phyloP scores from a whole-genome alignment of 352 stramenopile genomes.

The Phytophthora sojae region DNA sequence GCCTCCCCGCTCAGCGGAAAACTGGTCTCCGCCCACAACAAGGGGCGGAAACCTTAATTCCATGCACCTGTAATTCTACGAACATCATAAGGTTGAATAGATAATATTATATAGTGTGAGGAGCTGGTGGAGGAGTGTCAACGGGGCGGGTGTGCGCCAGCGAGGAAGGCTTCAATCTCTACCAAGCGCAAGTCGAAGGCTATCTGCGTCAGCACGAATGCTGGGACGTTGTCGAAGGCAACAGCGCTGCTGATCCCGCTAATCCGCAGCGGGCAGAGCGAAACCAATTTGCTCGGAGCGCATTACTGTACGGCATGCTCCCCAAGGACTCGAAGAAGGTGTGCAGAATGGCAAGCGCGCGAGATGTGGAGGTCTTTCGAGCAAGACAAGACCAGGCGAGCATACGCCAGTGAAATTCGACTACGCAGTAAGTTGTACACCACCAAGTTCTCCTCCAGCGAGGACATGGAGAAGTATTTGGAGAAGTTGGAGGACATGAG shows the following conservation, averaged over 20 bases:
- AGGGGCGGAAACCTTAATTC: too few species aligned
- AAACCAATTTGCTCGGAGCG: not conserved
- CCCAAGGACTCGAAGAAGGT: constrained; percentile 16
- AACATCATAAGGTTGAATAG: too few species aligned
- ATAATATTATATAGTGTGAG: too few species aligned
- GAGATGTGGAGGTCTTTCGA: constrained; percentile 5
- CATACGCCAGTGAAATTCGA: constrained; percentile 14
- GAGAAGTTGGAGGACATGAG: not conserved
- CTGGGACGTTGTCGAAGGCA: not conserved
- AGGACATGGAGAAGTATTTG: not conserved
- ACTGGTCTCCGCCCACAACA: too few species aligned
- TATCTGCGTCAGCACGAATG: not conserved
- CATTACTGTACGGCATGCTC: constrained; percentile 3
- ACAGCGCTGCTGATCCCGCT: not conserved
- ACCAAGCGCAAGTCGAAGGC: not conserved
- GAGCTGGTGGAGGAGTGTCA: not conserved
- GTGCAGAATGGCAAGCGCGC: not conserved
- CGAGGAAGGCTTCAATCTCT: not conserved
- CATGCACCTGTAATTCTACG: too few species aligned
- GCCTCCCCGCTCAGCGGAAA: too few species aligned
- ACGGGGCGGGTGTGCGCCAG: not conserved
- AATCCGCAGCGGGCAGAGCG: not conserved
- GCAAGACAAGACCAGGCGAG: constrained; percentile 10
- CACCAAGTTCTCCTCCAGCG: too few species aligned
- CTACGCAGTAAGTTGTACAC: constrained; percentile 6